Base-by-base conservation (phyloP, 331 rosid genomes). In the Saraca asoca region DNA sequence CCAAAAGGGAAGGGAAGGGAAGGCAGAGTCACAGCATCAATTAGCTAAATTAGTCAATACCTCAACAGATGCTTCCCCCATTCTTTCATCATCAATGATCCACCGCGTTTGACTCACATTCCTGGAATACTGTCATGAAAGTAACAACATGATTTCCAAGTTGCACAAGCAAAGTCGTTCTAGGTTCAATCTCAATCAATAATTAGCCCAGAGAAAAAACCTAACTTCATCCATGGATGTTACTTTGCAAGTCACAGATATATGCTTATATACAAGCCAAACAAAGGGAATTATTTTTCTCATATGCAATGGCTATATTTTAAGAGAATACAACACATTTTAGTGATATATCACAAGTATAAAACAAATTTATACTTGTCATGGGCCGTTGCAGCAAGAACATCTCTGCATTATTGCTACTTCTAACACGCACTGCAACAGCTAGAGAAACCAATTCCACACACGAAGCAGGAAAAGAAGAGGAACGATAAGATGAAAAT, bases 51-150 rank as follows among this genome's bases (percentile, higher is more conserved):
- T 62, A 71, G 15, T 57, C 58, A 49, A 67, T 79, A 93, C 98
- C 95, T 93, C 98, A 7, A 93, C 95, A 0, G 97, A 93, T 74
- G 96, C 88, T 82, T 93, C 95, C 72, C 95, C 97, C 91, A 81
- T 93, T 85, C 98, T 90, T 80, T 90, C 95, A 59, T 90, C 95
- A 76, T 83, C 98, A 70, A 93, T 82, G 57, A 90, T 91, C 97
- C 98, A 93, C 44, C 95, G 75, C 55, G 95, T 74, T 81, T 93
- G 98, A 84, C 98, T 89, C 76, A 85, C 98, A 75, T 92, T 92
- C 80, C 96, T 85, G n/a, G 98, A 92, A 81, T 82, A 89, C 96
- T 92, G 83, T 62, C 85, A 70, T 15, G 73, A 79, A 72, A 58
- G 43, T 67, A 70, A 66, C 17, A 62, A 3, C 50, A 61, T 67